Conservation (phyloP, 148 eudicot species). For the Beta vulgaris region DNA sequence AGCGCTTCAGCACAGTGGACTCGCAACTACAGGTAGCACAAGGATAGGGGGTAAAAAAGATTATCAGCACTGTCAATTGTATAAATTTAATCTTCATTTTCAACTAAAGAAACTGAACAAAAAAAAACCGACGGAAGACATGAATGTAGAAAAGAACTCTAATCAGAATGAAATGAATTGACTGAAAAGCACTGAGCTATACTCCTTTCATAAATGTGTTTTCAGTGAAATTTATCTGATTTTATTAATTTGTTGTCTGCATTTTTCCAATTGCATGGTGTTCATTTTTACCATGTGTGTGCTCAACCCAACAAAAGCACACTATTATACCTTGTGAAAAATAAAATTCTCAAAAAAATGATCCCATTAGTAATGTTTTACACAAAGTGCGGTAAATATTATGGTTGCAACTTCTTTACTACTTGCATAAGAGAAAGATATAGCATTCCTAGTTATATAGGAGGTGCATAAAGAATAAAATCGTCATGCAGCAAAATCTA, state of each 20-base stretch:
- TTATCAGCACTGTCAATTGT: neutral
- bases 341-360: neutral
- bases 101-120: neutral
- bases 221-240: neutral
- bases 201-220: neutral
- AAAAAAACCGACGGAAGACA: neutral
- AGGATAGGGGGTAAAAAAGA: neutral
- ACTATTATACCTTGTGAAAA: neutral
- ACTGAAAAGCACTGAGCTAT: neutral
- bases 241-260: neutral
- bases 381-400: neutral
- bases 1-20: slow-evolving; percentile 98
- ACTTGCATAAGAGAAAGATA: neutral
- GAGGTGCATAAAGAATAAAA: neutral
- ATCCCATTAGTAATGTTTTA: neutral
- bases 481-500: neutral
- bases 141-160: neutral
- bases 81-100: neutral
- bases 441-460: neutral
- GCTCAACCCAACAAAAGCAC: neutral
- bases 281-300: neutral
- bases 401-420: neutral
- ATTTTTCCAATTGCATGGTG: neutral
- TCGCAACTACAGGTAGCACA: slow-evolving; percentile 55
- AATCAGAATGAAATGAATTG: neutral